Conservation (phyloP, 768 basidiomycete genomes). For the Suillus fuscotomentosus region DNA sequence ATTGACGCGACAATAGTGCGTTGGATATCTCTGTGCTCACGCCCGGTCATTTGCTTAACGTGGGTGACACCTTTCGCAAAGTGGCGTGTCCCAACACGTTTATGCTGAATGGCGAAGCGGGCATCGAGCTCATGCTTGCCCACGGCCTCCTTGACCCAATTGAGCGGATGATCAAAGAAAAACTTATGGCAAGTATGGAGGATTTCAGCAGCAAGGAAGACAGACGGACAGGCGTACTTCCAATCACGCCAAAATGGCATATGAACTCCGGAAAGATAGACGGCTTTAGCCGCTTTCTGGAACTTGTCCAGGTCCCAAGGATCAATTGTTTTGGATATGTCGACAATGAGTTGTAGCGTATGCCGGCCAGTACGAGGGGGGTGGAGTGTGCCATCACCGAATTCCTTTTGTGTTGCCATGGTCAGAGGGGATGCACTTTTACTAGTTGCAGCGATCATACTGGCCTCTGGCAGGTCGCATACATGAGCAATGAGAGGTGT, state of each 20-base stretch:
- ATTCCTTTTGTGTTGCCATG: neutral
- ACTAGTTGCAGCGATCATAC: constrained; percentile 1
- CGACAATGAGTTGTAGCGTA: neutral
- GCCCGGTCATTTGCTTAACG: constrained; percentile 40
- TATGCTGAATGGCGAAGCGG: constrained; percentile 34
- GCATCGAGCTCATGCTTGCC: constrained; percentile 33
- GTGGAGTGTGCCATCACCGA: constrained; percentile 6
- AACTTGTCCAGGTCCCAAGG: constrained; percentile 26
- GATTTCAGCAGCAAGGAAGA: constrained; percentile 34
- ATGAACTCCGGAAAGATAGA: constrained; percentile 7
- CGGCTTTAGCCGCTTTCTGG: constrained; percentile 16
- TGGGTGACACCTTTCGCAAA: constrained; percentile 37
- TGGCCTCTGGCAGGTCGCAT: constrained; percentile 1
- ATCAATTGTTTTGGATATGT: constrained; percentile 5
- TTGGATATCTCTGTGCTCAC: constrained; percentile 38
- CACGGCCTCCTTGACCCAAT: constrained; percentile 36
- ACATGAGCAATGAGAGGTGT: neutral
- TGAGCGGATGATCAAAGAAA: constrained; percentile 32
- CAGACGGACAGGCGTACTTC: constrained; percentile 29
- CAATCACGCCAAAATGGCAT: constrained; percentile 25
- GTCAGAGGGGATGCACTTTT: constrained; percentile 10
- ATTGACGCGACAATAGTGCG: constrained; percentile 33
- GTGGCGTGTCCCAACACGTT: constrained; percentile 33
- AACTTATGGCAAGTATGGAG: constrained; percentile 31
- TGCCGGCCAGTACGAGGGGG: neutral